Base-by-base conservation (phyloP, 345 rosid genomes). In the Lumnitzera racemosa region DNA sequence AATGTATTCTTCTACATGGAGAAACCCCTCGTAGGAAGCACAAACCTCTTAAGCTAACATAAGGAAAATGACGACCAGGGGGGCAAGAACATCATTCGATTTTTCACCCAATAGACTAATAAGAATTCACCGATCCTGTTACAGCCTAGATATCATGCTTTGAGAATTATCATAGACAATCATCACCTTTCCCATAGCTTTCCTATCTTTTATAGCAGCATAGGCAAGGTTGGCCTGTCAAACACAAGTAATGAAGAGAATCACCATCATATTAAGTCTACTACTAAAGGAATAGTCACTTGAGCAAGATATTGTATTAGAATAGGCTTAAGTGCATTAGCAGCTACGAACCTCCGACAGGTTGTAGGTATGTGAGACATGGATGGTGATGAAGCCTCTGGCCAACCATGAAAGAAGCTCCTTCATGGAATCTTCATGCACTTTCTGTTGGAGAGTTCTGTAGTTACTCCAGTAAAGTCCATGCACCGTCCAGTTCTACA, bases 381-480 rank as follows among this genome's bases (percentile, higher is more conserved):
- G 86, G 70, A 84, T 62, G 1, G 74, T 83, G 70, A 94, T 84
- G 68, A 75, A 63, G 52, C 91, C 96, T 70, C 57, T 81, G 3
- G 77, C 69, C 74, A 84, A 64, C 99, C 96, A 94, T 55, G 86
- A 86, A 46, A 94, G 86, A 52, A 88, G 80, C 77, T 87, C 99
- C 55, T 36, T 75, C 20, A 86, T 55, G 51, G 97, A 89, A 62
- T 86, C 94, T 68, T 81, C 75, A 29, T 87, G 87, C 48, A 87
- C 83, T 58, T 1, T 62, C 0, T 95, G 95, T 46, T 52, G 79
- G 66, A 87, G 89, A 64, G 77, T 67, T 46, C 46, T 73, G 72
- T 90, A 75, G 83, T 96, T 90, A 15, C 95, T 96, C 97, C 97
- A 87, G 71, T 87, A 90, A 61, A 94, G 91, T 67, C 99, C 98